phyloP scores from a whole-genome alignment of 495 filamentous ascomycete species.

The Neurospora sp. region DNA sequence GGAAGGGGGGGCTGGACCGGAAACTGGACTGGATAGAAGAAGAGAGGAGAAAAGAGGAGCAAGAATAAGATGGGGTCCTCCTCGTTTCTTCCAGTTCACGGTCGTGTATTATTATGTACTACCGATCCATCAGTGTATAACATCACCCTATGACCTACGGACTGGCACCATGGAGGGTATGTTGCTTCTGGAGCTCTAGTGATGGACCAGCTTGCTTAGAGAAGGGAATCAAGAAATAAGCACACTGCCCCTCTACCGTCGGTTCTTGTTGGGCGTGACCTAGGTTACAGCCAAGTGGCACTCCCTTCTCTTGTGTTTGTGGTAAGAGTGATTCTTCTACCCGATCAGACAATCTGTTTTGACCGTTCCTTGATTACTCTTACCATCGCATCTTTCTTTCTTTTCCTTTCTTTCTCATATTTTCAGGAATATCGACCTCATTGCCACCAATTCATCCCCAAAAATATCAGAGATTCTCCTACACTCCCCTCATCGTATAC shows the following conservation, averaged over 20 bases:
- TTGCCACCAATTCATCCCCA: neutral
- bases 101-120: slow-evolving; percentile 11
- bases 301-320: neutral
- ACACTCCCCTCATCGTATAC: neutral
- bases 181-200: neutral
- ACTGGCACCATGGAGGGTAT: neutral
- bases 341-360: neutral
- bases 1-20: neutral
- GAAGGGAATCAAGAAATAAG: neutral
- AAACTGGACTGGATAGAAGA: neutral
- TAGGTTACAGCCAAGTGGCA: neutral
- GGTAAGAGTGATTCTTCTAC: neutral
- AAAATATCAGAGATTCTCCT: neutral
- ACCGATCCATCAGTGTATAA: slow-evolving; percentile 9
- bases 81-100: neutral
- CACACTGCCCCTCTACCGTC: slow-evolving; percentile 5
- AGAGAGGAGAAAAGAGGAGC: neutral
- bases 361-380: neutral
- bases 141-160: neutral
- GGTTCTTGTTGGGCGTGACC: neutral
- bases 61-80: neutral
- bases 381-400: neutral
- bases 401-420: neutral
- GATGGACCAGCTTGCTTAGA: neutral
- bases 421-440: neutral